phyloP scores from a whole-genome alignment of 495 filamentous ascomycete genomes.

The Astrothelium macrocarpum region DNA sequence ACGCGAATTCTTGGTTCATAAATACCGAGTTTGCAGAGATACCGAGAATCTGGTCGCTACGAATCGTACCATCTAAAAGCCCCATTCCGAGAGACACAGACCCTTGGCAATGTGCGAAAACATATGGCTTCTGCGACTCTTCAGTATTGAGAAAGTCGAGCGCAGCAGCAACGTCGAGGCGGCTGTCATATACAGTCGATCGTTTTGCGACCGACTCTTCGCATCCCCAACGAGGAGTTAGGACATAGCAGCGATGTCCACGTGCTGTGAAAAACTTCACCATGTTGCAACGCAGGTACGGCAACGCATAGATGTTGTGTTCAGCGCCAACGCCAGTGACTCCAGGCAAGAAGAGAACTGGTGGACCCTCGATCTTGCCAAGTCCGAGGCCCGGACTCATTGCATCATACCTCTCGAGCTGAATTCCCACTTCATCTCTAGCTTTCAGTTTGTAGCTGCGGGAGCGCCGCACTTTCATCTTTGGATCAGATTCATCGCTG shows the following conservation, averaged over 20 bases:
- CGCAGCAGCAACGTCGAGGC: not conserved
- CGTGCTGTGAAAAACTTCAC: not conserved
- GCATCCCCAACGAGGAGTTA: slow-evolving; percentile 1
- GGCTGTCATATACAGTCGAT: not conserved
- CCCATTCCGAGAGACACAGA: not conserved
- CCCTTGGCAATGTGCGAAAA: slow-evolving; percentile 2
- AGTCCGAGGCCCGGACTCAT: not conserved
- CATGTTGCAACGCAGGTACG: not conserved
- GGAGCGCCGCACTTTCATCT: not conserved
- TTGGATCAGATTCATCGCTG: not conserved
- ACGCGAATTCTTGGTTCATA: not conserved
- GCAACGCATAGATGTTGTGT: not conserved
- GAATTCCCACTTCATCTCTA: not conserved
- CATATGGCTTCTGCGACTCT: slow-evolving; percentile 1
- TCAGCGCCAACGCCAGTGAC: not conserved
- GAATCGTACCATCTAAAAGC: not conserved
- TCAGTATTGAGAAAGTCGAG: not conserved
- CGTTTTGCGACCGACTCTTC: not conserved
- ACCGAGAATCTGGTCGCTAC: not conserved
- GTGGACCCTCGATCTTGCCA: not conserved
- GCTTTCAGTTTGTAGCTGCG: not conserved
- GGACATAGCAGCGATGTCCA: not conserved
- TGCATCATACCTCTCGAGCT: not conserved
- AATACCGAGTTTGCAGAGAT: not conserved
- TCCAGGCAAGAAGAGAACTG: not conserved